Conservation (phyloP, 257 asterid genomes). For the Plantago major region DNA sequence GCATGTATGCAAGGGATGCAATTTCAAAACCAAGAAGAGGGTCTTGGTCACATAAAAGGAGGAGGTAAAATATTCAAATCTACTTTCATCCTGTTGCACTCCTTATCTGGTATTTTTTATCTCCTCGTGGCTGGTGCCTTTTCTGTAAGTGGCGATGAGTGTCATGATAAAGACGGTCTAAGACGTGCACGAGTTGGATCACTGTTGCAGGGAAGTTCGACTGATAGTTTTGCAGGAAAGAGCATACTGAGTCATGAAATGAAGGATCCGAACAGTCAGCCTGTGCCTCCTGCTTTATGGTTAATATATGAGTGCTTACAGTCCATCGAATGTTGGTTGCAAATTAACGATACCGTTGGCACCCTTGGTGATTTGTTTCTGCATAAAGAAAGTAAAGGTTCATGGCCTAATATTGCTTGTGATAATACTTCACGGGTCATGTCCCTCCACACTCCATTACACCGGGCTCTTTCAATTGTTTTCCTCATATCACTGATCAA, state of each 20-base stretch:
- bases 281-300: conserved; percentile 68
- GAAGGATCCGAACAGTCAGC: conserved; percentile 41
- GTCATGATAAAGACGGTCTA: conserved; percentile 64
- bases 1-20: conserved; percentile 90
- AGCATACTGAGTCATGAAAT: conserved; percentile 37
- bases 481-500: conserved; percentile 65
- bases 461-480: conserved; percentile 73
- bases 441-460: conserved; percentile 81
- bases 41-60: conserved; percentile 75
- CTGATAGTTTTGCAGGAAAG: conserved; percentile 53
- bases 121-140: conserved; percentile 84
- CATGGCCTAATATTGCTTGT: conserved; percentile 75
- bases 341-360: conserved; percentile 61
- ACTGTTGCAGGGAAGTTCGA: conserved; percentile 79
- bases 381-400: conserved; percentile 62
- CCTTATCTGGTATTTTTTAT: conserved; percentile 67
- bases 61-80: conserved; percentile 63
- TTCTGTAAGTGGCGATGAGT: conserved; percentile 32
- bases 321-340: conserved; percentile 81
- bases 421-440: conserved; percentile 81
- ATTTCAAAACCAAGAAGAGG: conserved; percentile 77
- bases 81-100: conserved; percentile 71
- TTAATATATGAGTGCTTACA: conserved; percentile 77
- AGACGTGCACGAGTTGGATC: conserved; percentile 95
- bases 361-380: conserved; percentile 45